Conservation (phyloP, 148 eudicot genomes). For the Linanthus parryae region DNA sequence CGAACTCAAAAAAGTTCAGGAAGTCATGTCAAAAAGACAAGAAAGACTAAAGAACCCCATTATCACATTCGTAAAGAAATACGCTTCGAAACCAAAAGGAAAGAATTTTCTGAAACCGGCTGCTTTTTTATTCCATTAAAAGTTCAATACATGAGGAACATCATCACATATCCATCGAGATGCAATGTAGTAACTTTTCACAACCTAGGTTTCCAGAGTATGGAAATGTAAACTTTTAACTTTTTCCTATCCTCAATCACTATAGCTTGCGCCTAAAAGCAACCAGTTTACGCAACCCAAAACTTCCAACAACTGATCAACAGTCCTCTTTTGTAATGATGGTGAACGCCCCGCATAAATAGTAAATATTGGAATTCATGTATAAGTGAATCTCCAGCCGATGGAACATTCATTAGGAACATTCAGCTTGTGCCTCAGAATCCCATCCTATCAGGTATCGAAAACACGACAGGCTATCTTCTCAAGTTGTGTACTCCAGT, state of each 20-base stretch:
- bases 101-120: slow-evolving; percentile 3
- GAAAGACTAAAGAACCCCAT: too few species aligned
- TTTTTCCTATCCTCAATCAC: slow-evolving; percentile 2
- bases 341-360: background rate
- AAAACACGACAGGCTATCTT: slow-evolving; percentile 24
- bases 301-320: slow-evolving; percentile 8
- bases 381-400: slow-evolving; percentile 5
- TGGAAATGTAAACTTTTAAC: slow-evolving; percentile 6
- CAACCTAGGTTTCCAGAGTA: slow-evolving; percentile 1
- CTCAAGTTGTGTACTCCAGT: slow-evolving; percentile 43
- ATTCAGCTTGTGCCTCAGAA: background rate
- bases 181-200: slow-evolving; percentile 8
- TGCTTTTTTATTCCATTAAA: slow-evolving; percentile 19
- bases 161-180: slow-evolving; percentile 6
- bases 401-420: background rate
- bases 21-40: too few species aligned
- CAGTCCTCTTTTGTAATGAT: background rate
- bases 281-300: background rate
- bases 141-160: slow-evolving; percentile 9
- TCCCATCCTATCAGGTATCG: slow-evolving; percentile 14
- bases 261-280: slow-evolving; percentile 4
- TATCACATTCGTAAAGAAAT: too few species aligned
- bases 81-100: too few species aligned
- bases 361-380: slow-evolving; percentile 3
- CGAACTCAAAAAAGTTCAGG: too few species aligned